A percentile compares a stretch with the other conserved stretches of the same genome.
Evolutionary conservation across 441 rosid genomes (phyloP).

Genomic region (Bruguiera hainesii): DNA sequence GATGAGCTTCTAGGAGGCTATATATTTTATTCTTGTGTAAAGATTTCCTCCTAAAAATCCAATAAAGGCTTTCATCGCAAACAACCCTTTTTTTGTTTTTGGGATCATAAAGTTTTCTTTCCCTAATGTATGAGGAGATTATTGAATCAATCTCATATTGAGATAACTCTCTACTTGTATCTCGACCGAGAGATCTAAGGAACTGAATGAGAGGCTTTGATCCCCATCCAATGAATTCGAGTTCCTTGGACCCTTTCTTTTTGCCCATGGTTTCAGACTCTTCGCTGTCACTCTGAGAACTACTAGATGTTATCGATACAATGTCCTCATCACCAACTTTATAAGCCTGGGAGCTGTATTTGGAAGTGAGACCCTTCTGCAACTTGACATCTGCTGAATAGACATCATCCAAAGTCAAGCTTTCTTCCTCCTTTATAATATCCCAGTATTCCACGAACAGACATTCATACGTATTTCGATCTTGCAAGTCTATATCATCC

Average conservation of each 20-base stretch:
- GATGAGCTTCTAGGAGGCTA: constrained; percentile 26
- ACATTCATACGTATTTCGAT: constrained; percentile 41
- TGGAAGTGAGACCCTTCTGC: constrained; percentile 26
- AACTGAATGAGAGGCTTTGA: constrained; percentile 32
- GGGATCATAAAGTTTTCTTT: constrained; percentile 21
- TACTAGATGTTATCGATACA: constrained; percentile 8
- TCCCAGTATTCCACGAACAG: constrained; percentile 55
- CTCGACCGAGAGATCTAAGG: constrained; percentile 29
- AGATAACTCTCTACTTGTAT: constrained; percentile 25
- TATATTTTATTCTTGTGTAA: constrained; percentile 16
- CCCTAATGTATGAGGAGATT: constrained; percentile 19
- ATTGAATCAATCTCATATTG: constrained; percentile 26
- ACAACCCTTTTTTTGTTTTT: constrained; percentile 21
- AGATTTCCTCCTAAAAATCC: constrained; percentile 23
- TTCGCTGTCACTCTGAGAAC: constrained; percentile 19
- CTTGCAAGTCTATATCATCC: constrained; percentile 44
- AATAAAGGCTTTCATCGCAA: constrained; percentile 27
- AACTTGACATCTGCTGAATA: constrained; percentile 33
- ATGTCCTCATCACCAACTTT: constrained; percentile 7
- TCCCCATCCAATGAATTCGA: constrained; percentile 46
- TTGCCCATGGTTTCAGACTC: constrained; percentile 16
- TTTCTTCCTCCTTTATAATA: constrained; percentile 43
- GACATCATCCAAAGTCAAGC: constrained; percentile 40
- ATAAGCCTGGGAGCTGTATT: constrained; percentile 7
- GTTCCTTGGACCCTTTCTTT: constrained; percentile 26